These are phyloP conservation scores for Colletotrichum cereale DNA, from an alignment of 2,329 filamentous ascomycete species.

Conservation along the genomic window DNA sequence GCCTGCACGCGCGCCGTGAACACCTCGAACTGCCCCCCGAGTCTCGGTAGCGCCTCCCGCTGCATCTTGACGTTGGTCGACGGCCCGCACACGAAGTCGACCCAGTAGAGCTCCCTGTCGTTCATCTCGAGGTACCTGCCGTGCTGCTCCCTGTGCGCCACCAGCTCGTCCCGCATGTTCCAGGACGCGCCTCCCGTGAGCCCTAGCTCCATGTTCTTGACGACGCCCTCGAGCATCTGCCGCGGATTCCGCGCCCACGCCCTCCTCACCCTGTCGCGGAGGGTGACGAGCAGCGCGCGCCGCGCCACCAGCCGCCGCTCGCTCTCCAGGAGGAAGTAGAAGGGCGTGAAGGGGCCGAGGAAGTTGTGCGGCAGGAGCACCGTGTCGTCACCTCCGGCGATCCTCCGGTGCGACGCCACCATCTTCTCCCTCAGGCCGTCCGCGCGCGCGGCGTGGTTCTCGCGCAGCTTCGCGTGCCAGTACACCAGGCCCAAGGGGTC, in stretches of 20 bases:
- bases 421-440: constrained; percentile 44
- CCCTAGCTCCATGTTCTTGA: constrained; percentile 36
- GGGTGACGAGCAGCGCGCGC: constrained; percentile 41
- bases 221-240: constrained; percentile 45
- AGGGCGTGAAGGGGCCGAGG: constrained; percentile 45
- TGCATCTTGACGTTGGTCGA: constrained; percentile 44
- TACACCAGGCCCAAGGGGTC: constrained; percentile 50
- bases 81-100: constrained; percentile 29
- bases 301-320: constrained; percentile 46
- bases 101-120: constrained; percentile 34
- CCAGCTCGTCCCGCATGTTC: constrained; percentile 26
- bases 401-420: constrained; percentile 40
- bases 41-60: constrained; percentile 35
- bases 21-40: constrained; percentile 43
- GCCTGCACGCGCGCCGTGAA: constrained; percentile 50
- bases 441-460: constrained; percentile 44
- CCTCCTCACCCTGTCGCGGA: constrained; percentile 44
- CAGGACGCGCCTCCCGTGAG: background rate
- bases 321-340: constrained; percentile 44
- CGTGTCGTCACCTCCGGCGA: constrained; percentile 27
- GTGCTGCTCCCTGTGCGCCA: constrained; percentile 2
- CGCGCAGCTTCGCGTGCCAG: constrained; percentile 46
- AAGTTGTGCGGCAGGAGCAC: constrained; percentile 48
- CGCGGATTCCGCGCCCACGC: constrained; percentile 45
- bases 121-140: constrained; percentile 2